phyloP scores from a whole-genome alignment of 257 asterid species.

The Plantago ovata region DNA sequence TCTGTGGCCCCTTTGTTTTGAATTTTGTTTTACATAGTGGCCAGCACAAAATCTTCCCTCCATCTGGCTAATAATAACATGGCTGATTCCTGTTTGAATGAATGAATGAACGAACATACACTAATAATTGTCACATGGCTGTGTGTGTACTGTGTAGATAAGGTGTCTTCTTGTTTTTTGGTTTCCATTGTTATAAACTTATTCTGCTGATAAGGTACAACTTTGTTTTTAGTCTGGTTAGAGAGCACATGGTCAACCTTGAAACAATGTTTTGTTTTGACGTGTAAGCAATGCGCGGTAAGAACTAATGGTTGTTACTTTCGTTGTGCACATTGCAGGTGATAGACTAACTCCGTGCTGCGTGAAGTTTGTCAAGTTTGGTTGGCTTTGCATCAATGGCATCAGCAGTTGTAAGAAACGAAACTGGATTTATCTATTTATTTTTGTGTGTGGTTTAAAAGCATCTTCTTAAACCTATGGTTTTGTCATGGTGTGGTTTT shows the following conservation, averaged over 20 bases:
- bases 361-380: neutral
- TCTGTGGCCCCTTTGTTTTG: neutral
- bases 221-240: too few relatives aligned
- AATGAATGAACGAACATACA: too few relatives aligned
- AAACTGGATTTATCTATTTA: neutral
- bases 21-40: neutral
- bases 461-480: neutral
- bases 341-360: conserved; percentile 1
- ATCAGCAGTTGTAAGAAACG: conserved; percentile 26
- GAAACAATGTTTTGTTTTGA: too few relatives aligned
- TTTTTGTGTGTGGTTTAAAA: neutral
- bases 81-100: too few relatives aligned
- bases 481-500: neutral
- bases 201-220: too few relatives aligned
- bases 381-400: conserved; percentile 25
- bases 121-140: too few relatives aligned
- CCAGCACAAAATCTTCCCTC: neutral
- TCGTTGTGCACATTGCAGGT: conserved; percentile 15
- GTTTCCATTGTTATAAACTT: neutral
- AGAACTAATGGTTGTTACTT: neutral
- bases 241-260: too few relatives aligned
- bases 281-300: too few relatives aligned
- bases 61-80: neutral
- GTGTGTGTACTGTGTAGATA: too few relatives aligned
- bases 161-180: too few relatives aligned